phyloP scores from a whole-genome alignment of 345 rosid genomes.

The Anacardium occidentale region DNA sequence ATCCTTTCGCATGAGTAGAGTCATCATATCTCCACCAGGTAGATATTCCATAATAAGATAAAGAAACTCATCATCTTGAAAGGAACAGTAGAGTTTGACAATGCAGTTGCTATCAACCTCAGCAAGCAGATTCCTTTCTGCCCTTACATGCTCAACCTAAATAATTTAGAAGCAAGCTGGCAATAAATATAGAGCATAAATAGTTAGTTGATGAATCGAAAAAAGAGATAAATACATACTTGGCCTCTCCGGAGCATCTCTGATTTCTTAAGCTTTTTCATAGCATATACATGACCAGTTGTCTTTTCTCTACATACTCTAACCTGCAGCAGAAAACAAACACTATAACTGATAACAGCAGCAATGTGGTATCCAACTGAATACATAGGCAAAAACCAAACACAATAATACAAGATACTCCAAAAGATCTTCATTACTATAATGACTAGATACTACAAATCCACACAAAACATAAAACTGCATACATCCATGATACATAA shows the following conservation, averaged over 20 bases:
- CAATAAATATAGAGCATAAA: slow-evolving; percentile 13
- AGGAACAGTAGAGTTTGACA: slow-evolving; percentile 88
- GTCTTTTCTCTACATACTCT: slow-evolving; percentile 87
- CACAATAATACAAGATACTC: neutral
- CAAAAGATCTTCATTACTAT: neutral
- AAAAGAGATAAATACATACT: slow-evolving; percentile 38
- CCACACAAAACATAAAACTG: neutral
- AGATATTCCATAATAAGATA: slow-evolving; percentile 94
- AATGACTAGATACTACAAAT: neutral
- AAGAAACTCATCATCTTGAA: slow-evolving; percentile 89
- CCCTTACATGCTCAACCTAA: slow-evolving; percentile 93
- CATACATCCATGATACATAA: neutral
- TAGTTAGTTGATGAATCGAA: slow-evolving; percentile 10
- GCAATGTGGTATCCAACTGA: neutral
- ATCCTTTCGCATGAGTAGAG: slow-evolving; percentile 96
- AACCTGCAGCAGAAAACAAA: slow-evolving; percentile 58
- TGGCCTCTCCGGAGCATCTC: slow-evolving; percentile 99
- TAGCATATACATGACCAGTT: slow-evolving; percentile 87
- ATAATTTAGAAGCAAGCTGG: slow-evolving; percentile 13
- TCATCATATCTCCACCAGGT: slow-evolving; percentile 99
- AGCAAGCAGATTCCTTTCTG: slow-evolving; percentile 93
- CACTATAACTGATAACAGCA: neutral
- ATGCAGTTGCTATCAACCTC: slow-evolving; percentile 97
- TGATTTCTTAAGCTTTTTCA: slow-evolving; percentile 87
- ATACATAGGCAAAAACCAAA: neutral